Conservation (phyloP, 345 rosid genomes). For the Psidium guajava region DNA sequence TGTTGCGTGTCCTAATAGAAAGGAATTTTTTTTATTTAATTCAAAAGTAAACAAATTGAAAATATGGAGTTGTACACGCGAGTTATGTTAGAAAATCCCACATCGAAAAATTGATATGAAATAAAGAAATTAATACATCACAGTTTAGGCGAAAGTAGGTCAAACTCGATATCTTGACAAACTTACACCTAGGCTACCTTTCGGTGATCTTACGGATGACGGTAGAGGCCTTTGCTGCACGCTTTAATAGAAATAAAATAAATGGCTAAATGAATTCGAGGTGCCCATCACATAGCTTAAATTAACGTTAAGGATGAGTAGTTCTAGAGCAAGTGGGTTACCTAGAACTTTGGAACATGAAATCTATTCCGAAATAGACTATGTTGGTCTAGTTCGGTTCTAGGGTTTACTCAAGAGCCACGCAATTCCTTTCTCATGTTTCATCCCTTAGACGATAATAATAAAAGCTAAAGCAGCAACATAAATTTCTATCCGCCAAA, state of each 20-base stretch:
- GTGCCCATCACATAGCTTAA: background rate
- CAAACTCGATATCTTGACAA: background rate
- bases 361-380: too few species aligned
- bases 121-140: background rate
- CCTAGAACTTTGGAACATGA: too few species aligned
- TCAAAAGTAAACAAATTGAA: background rate
- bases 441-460: too few species aligned
- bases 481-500: too few species aligned
- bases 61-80: background rate
- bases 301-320: background rate
- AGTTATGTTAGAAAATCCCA: background rate
- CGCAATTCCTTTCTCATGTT: too few species aligned
- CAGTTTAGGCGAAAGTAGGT: accelerated
- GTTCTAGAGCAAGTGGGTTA: too few species aligned
- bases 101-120: accelerated
- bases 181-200: background rate
- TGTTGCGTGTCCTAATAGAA: background rate
- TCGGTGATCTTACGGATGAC: accelerated
- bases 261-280: background rate
- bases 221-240: background rate
- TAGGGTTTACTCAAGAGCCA: too few species aligned
- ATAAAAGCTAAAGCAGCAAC: too few species aligned
- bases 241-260: background rate
- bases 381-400: too few species aligned
- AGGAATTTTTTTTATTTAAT: background rate